Percentiles rank a stretch among this genome's conserved stretches.
These are phyloP conservation scores for Cercophora samala DNA, from an alignment of 495 filamentous ascomycete species.

Conservation along the genomic window DNA sequence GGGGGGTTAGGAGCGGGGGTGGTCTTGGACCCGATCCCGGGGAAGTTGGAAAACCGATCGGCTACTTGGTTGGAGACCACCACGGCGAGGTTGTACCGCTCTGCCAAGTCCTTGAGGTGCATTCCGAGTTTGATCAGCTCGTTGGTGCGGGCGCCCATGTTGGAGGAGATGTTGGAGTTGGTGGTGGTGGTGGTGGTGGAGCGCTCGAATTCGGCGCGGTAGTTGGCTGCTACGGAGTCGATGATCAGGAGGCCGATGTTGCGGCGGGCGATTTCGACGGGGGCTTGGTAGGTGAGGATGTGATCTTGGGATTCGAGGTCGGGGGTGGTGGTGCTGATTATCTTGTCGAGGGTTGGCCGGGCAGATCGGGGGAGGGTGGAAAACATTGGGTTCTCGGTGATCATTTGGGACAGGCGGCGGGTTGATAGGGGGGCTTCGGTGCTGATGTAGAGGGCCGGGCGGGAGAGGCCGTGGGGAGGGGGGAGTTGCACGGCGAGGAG, in stretches of 20 bases:
- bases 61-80: slow-evolving; percentile 96
- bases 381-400: slow-evolving; percentile 62
- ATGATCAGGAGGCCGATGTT: slow-evolving; percentile 77
- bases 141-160: slow-evolving; percentile 58
- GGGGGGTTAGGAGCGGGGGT: slow-evolving; percentile 8
- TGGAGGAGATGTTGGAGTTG: slow-evolving; percentile 33
- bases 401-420: slow-evolving; percentile 71
- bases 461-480: slow-evolving; percentile 62
- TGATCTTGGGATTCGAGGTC: slow-evolving; percentile 96
- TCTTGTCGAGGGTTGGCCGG: slow-evolving; percentile 62
- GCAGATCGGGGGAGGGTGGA: slow-evolving; percentile 38
- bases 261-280: slow-evolving; percentile 71
- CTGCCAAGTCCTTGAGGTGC: slow-evolving; percentile 69
- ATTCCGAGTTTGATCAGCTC: slow-evolving; percentile 77
- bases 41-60: slow-evolving; percentile 63
- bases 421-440: slow-evolving; percentile 86
- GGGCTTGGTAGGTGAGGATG: slow-evolving; percentile 86
- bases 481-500: slow-evolving; percentile 79
- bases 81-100: slow-evolving; percentile 68
- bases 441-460: slow-evolving; percentile 84
- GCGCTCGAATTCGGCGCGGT: slow-evolving; percentile 79
- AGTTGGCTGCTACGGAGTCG: slow-evolving; percentile 92
- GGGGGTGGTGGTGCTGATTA: slow-evolving; percentile 78
- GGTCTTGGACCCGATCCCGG: slow-evolving; percentile 15
- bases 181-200: slow-evolving; percentile 25